Evolutionary conservation across 306 rosid species (phyloP).

Genomic region (Styphnolobium japonicum): DNA sequence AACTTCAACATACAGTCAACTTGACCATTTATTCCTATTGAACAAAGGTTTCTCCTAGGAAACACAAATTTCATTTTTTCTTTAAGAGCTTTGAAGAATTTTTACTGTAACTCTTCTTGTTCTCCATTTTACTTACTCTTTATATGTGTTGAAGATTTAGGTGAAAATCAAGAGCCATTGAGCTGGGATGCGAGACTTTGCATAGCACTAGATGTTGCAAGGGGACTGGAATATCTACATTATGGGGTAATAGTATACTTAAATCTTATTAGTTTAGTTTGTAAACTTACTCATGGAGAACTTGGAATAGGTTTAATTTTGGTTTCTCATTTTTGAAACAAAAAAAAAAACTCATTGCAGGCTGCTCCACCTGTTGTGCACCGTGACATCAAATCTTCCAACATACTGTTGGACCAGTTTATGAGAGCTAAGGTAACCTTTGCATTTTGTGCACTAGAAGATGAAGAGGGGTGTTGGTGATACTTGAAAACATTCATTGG

Average conservation of each 20-base stretch:
- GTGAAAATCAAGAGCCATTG: conserved; percentile 57
- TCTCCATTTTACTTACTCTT: not conserved
- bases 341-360: conserved; percentile 38
- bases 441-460: conserved; percentile 22
- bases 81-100: not conserved
- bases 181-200: conserved; percentile 75
- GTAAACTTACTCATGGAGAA: not conserved
- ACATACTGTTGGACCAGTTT: conserved; percentile 72
- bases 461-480: not conserved
- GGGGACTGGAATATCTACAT: conserved; percentile 96
- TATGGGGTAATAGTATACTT: conserved; percentile 60
- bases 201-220: conserved; percentile 81
- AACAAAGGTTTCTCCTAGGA: not conserved
- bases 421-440: conserved; percentile 81
- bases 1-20: not conserved
- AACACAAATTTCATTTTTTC: not conserved
- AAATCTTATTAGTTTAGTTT: not conserved
- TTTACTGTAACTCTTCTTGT: not conserved
- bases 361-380: conserved; percentile 93
- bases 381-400: conserved; percentile 90
- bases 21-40: conserved; percentile 1
- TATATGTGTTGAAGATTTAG: conserved; percentile 27
- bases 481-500: not conserved
- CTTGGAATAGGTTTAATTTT: not conserved
- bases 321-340: not conserved